Evolutionary conservation across 129 eudicot species (phyloP), one percentile per base, ranked within the genome.

Genomic region (Helianthus tuberosus): DNA sequence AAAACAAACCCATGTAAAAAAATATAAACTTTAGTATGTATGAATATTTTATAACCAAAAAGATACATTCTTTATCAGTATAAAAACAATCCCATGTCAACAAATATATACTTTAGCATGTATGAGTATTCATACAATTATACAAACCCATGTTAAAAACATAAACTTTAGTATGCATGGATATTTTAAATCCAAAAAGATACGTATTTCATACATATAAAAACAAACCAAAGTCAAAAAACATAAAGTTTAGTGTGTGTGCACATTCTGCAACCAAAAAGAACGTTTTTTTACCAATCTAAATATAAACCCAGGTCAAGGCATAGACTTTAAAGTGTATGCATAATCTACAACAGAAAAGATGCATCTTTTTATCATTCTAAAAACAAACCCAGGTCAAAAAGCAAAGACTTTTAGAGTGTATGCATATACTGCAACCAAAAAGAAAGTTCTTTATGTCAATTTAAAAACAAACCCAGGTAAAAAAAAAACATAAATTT

Each of bases 41-140:
- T 7, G 92, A 91, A 55, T 89, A 89, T 75, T 89, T 20, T 20
- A 20, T 20, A 20, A 20, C 23, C 23, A 27, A 27, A 27, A 27
- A 27, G 32, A 27, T 27, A 27, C 32, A 27, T 27, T 27, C 0
- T 27, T 23, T 5, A 53, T 55, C 23, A 71, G 15, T 57, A 17
- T 50, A 6, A 53, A 53, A 52, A 75, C 35, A 53, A 55, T 39
- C 32, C 64, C 57, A 39, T 53, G 65, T 53, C 13, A 51, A 20
- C 60, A 59, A 16, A 55, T 39, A 69, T 11, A 43, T 17, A 72
- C 76, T 88, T 86, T 43, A 93, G 81, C 0, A 84, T 87, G 90
- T 84, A 86, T 7, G 92, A 91, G 51, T 89, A 89, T 75, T 92
- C 98, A 27, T 32, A 32, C 36, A 32, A 32, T 32, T 32, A 70